phyloP scores from a whole-genome alignment of 148 eudicot genomes.

The Talinum fruticosum region DNA sequence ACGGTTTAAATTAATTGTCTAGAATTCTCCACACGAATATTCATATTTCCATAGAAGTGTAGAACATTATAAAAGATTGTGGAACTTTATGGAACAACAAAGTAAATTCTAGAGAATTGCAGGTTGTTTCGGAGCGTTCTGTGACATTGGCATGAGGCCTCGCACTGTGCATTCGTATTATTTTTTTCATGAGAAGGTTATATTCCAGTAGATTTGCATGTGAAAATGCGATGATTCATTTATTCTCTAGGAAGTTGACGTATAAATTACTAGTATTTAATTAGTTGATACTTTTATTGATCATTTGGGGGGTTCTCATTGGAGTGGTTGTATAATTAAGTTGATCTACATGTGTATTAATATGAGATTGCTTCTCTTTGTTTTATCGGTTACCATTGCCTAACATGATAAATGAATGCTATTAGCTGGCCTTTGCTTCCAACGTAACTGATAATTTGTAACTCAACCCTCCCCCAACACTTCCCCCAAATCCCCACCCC shows the following conservation, averaged over 20 bases:
- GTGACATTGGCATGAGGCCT: no score
- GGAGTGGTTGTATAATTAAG: not conserved
- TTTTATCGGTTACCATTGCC: not conserved
- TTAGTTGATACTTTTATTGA: not conserved
- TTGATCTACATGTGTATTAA: not conserved
- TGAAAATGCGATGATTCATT: not conserved
- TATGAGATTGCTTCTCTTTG: not conserved
- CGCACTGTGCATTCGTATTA: not conserved
- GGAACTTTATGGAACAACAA: no score
- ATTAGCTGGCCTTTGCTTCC: not conserved
- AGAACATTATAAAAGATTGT: no score
- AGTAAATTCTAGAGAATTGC: no score
- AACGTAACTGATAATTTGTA: not conserved
- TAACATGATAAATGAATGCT: not conserved
- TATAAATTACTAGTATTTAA: not conserved
- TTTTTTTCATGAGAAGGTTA: not conserved
- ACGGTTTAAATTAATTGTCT: no score
- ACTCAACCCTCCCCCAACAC: no score
- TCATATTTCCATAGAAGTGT: no score
- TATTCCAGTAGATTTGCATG: not conserved
- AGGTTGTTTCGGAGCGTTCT: no score
- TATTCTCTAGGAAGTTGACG: not conserved
- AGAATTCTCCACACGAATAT: no score
- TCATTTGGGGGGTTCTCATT: not conserved
- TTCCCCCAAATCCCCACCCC: not conserved